Base-by-base conservation (phyloP, 441 rosid genomes). In the Daphne laureola region DNA sequence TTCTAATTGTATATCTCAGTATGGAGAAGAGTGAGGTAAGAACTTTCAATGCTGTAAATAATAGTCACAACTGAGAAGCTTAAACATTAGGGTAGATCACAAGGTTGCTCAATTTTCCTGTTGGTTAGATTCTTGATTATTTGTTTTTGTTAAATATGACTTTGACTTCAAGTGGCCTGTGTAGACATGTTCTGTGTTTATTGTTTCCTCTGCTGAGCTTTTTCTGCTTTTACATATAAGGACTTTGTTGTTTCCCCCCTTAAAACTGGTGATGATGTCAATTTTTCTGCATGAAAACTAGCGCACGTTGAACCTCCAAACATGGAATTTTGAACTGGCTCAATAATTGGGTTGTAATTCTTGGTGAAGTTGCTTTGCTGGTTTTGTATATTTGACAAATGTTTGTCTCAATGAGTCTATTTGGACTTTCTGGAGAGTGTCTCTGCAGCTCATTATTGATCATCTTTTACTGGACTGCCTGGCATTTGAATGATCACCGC, bases 401-500 rank as follows among this genome's bases (percentile, higher is more conserved):
- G 54, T 41, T 31, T 15, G 54, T 25, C 38, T 14, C 23, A 36
- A 57, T 38, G 61, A 42, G 46, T 4, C n/a, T 51, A 42, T 49
- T 7, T 58, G 47, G 9, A 36, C 12, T 12, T 14, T 46, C 52
- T 55, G 14, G 23, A 25, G 5, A 4, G 9, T 25, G 43, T 48
- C 23, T 4, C 42, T 53, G 46, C 49, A 2, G 45, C 21, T 38
- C 35, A 21, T 62, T 6, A 46, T 41, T 16, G 18, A 7, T 48
- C 50, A 17, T 50, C 50, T 40, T 43, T 35, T 49, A 9, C 18
- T 40, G 44, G 27, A 21, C 25, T 27, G 54, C 35, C 14, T 44
- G 17, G 21, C 46, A 38, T 31, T 15, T 45, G 40, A 40, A 36
- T 58, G 49, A 58, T 49, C 25, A 68, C 55, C 13, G 55, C 69